Evolutionary conservation across 1,284 basidiomycete genomes (phyloP).

Genomic region (Cryptococcus jaspeensis): DNA sequence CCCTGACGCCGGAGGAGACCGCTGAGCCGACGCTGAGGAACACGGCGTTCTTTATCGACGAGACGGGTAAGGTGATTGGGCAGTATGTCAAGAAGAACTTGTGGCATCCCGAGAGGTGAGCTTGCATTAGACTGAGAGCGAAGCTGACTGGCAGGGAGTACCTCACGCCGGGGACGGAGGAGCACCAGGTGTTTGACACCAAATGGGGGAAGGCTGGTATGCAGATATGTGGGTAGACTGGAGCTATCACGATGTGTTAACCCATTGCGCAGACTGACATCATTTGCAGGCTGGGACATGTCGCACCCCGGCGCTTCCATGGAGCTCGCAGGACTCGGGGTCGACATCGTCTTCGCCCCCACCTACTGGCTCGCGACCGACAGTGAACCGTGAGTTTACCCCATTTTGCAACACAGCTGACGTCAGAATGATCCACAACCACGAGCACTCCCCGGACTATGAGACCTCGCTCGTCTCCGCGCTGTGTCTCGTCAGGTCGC

Average conservation of each 20-base stretch:
- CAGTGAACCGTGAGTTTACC: conserved; percentile 43
- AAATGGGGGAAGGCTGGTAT: conserved; percentile 48
- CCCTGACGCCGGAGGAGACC: conserved; percentile 19
- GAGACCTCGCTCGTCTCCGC: conserved; percentile 36
- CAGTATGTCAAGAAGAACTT: conserved; percentile 49
- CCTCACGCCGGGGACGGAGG: conserved; percentile 37
- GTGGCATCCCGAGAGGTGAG: conserved; percentile 51
- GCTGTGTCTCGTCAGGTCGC: conserved; percentile 35
- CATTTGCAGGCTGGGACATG: conserved; percentile 46
- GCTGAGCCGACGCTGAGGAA: conserved; percentile 30
- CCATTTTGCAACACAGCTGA: not conserved
- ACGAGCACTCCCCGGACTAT: conserved; percentile 33
- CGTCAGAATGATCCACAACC: conserved; percentile 22
- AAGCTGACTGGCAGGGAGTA: conserved; percentile 32
- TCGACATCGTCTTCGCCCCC: conserved; percentile 46
- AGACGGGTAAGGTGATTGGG: conserved; percentile 30
- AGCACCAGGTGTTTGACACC: conserved; percentile 43
- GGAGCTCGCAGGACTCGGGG: conserved; percentile 39
- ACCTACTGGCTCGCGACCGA: conserved; percentile 50
- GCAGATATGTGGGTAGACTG: conserved; percentile 39
- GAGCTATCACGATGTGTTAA: too few relatives aligned
- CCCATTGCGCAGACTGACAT: not conserved
- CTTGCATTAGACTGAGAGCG: not conserved
- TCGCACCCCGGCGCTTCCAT: conserved; percentile 44
- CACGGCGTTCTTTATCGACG: conserved; percentile 48